Percentiles rank a stretch among this genome's conserved stretches.
Conservation (phyloP, 306 rosid species). For the Vigna nakashimae region DNA sequence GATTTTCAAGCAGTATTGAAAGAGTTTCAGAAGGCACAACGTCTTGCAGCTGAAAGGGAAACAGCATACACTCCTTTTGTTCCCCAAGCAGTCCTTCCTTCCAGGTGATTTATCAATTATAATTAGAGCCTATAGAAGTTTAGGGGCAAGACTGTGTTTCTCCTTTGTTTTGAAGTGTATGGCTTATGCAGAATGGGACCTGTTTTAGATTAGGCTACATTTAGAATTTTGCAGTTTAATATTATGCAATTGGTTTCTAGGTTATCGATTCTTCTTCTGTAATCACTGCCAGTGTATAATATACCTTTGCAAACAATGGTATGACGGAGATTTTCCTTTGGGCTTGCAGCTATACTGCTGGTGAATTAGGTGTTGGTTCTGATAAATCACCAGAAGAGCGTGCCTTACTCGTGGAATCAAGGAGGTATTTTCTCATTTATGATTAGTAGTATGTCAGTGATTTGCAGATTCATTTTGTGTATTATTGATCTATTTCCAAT, state of each 20-base stretch:
- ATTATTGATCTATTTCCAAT: conserved; percentile 29
- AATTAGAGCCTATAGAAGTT: conserved; percentile 35
- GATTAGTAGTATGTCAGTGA: background rate
- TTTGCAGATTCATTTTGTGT: conserved; percentile 17
- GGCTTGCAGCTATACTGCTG: conserved; percentile 74
- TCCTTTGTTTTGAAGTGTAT: conserved; percentile 14
- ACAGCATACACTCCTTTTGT: conserved; percentile 89
- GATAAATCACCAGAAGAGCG: conserved; percentile 78
- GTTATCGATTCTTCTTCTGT: conserved; percentile 38
- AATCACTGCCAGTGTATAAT: conserved; percentile 9
- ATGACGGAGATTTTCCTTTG: conserved; percentile 31
- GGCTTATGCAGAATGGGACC: conserved; percentile 20
- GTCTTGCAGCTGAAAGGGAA: conserved; percentile 98
- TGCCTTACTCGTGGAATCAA: conserved; percentile 87
- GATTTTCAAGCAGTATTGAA: conserved; percentile 95
- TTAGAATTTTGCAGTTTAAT: conserved; percentile 19
- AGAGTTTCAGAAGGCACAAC: conserved; percentile 98
- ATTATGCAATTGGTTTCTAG: conserved; percentile 25
- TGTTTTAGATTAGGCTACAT: conserved; percentile 20
- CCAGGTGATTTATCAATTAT: conserved; percentile 61
- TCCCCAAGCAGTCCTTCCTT: conserved; percentile 81
- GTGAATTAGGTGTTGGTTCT: conserved; percentile 65
- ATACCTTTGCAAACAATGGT: conserved; percentile 20
- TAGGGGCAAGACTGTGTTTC: conserved; percentile 11
- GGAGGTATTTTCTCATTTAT: conserved; percentile 64